These are phyloP conservation scores for Hymenotorrendiella dingleyae DNA, from an alignment of 2,329 filamentous ascomycete genomes.

Conservation along the genomic window DNA sequence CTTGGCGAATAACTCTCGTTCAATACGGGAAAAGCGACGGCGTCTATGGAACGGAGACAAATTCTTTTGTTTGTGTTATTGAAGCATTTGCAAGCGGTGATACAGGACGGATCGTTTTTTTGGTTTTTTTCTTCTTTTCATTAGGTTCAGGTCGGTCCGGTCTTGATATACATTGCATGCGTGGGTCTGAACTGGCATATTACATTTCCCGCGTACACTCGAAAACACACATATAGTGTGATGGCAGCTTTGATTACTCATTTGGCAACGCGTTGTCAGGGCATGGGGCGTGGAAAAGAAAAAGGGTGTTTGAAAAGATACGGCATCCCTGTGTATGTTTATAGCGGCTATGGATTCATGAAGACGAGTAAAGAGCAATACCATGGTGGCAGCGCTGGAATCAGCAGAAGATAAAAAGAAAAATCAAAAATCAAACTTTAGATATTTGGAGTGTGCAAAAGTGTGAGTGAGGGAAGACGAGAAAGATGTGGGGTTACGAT, in stretches of 20 bases:
- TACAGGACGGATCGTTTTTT: constrained; percentile 9
- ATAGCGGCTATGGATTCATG: constrained; percentile 13
- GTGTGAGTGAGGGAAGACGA: no score
- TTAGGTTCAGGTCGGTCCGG: constrained; percentile 15
- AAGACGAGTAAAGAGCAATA: constrained; percentile 11
- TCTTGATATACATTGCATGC: constrained; percentile 18
- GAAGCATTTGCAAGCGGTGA: constrained; percentile 28
- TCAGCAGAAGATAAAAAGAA: constrained; percentile 11
- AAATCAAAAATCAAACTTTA: constrained; percentile 11
- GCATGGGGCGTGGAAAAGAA: constrained; percentile 1
- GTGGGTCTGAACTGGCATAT: constrained; percentile 11
- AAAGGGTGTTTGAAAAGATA: constrained; percentile 7
- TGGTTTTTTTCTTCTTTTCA: constrained; percentile 11
- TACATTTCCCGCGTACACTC: constrained; percentile 5
- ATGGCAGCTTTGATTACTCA: constrained; percentile 7
- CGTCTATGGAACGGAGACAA: constrained; percentile 12
- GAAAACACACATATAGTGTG: constrained; percentile 4
- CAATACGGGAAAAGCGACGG: constrained; percentile 5
- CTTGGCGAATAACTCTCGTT: constrained; percentile 9
- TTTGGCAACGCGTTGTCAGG: constrained; percentile 2
- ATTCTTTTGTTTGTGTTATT: constrained; percentile 22
- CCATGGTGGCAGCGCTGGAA: constrained; percentile 10
- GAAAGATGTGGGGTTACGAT: no score
- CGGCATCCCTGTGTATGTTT: constrained; percentile 16
- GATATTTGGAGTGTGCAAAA: no score